Evolutionary conservation across 139 green algal genomes (phyloP), one percentile per base, ranked within the genome.

Genomic region (Coccomyxa sp.): DNA sequence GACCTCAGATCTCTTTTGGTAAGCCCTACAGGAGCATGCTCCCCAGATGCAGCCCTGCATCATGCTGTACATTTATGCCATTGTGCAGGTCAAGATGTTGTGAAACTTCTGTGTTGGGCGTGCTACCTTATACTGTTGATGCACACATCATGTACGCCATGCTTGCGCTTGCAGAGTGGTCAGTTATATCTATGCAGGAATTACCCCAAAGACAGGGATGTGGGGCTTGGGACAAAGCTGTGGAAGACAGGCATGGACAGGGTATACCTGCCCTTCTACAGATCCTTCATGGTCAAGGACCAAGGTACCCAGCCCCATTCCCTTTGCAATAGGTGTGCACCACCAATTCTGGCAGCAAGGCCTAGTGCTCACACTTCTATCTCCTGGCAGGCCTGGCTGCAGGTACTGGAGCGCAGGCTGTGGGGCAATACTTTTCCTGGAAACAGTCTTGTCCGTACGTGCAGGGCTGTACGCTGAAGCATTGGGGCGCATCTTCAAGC

Each of bases 181-280:
- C 14, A 18, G 68, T 39, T 72, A 33, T 72, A 22, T 36, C 24
- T 27, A 72, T 12, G 8, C 29, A 72, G 88, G 88, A 87, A 88
- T 58, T 90, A 89, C 64, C 87, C 85, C 6, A 68, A 64, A 9
- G 5, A 80, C 84, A 0, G 39, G 64, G 8, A n/a, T n/a, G n/a
- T n/a, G n/a, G n/a, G n/a, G n/a, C n/a, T n/a, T n/a, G 81, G 73
- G 1, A 91, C 88, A 34, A 78, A 74, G 69, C 40, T 81, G 18
- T 92, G 82, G 82, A 92, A 92, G 78, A 81, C 87, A 77, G 85
- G 84, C 75, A 93, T 93, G 88, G 88, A 93, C 78, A 35, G n/a
- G n/a, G 64, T 93, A 2, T 93, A 91, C 55, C 41, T 79, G 29
- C 88, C 87, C 29, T 90, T 93, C 76, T 93, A 93, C 75, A 83